These are phyloP conservation scores for Isabelozyma gotoi DNA, from an alignment of 805 yeast genomes.

Conservation along the genomic window DNA sequence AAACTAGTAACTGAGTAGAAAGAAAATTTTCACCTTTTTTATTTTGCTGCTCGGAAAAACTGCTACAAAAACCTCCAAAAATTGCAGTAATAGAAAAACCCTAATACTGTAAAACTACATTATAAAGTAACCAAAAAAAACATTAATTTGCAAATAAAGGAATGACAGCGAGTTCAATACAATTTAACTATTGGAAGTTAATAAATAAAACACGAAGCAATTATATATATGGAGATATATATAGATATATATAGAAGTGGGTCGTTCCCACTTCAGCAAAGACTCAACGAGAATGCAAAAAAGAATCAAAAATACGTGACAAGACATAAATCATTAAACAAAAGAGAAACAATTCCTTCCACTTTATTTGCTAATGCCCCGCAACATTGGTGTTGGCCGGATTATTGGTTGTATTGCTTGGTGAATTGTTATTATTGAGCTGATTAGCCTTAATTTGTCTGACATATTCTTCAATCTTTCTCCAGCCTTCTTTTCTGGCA, in stretches of 20 bases:
- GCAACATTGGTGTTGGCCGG: neutral
- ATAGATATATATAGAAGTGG: too few species aligned
- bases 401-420: neutral
- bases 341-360: too few species aligned
- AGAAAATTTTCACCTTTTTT: neutral
- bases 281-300: neutral
- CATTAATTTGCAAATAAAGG: neutral
- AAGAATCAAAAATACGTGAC: neutral
- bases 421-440: neutral
- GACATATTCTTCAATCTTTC: constrained; percentile 62
- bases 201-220: neutral
- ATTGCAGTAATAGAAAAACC: neutral
- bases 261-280: too few species aligned
- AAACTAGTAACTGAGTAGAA: too few species aligned
- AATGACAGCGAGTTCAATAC: neutral
- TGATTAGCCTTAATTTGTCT: constrained; percentile 14
- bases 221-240: too few species aligned
- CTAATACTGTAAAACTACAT: neutral
- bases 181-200: neutral
- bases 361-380: neutral
- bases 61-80: neutral
- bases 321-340: neutral
- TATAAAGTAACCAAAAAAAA: too few species aligned
- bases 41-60: too few species aligned
- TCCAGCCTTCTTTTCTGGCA: constrained; percentile 70